These are phyloP conservation scores for Pulicaria dysenterica DNA, from an alignment of 129 eudicot genomes.

Conservation along the genomic window DNA sequence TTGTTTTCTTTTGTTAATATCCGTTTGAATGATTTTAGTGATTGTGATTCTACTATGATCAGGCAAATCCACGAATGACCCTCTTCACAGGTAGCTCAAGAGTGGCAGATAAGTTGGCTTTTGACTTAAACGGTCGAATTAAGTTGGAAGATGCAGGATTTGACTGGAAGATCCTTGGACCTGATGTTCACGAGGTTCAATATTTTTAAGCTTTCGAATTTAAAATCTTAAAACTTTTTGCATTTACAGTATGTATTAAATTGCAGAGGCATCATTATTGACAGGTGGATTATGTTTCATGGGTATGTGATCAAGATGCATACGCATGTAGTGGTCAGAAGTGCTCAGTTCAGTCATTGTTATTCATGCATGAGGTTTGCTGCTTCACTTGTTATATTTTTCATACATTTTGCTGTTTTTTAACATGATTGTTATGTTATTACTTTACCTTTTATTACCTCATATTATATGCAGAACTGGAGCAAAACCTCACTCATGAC, in stretches of 20 bases:
- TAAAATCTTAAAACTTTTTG: neutral
- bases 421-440: neutral
- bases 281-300: conserved; percentile 90
- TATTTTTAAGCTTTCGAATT: neutral
- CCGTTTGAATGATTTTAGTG: neutral
- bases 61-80: conserved; percentile 94
- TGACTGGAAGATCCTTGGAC: conserved; percentile 96
- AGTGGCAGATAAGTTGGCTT: conserved; percentile 77
- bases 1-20: neutral
- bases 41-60: neutral
- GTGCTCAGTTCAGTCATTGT: conserved; percentile 88
- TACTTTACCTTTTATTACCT: neutral
- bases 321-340: conserved; percentile 95
- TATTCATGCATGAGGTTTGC: conserved; percentile 83
- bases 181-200: conserved; percentile 84
- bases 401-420: neutral
- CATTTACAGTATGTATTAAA: neutral
- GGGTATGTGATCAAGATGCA: conserved; percentile 99
- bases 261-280: conserved; percentile 4
- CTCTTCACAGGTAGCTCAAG: conserved; percentile 91
- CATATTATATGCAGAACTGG: conserved; percentile 70
- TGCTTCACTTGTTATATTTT: neutral
- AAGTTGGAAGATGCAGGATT: conserved; percentile 96
- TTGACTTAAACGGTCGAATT: conserved; percentile 70
- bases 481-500: conserved; percentile 50